Percentiles rank a stretch among this genome's conserved stretches.
Conservation (phyloP, 495 filamentous ascomycete genomes). For the Podospora didyma region DNA sequence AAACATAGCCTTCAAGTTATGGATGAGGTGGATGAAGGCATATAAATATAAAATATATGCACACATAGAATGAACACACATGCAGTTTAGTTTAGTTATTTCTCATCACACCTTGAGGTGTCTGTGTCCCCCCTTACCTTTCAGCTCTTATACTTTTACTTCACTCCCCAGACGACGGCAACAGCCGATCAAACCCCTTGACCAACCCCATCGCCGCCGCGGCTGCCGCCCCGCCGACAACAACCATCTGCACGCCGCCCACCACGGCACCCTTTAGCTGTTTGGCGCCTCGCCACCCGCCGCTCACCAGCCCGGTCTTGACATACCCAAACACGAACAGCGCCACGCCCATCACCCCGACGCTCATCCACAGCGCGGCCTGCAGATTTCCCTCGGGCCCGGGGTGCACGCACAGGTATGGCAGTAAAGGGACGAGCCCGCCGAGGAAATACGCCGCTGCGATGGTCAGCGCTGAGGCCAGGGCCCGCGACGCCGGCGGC, state of each 20-base stretch:
- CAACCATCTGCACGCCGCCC: constrained; percentile 38
- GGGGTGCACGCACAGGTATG: constrained; percentile 44
- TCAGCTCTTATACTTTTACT: no score
- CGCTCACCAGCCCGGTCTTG: constrained; percentile 41
- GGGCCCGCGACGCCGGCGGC: background rate
- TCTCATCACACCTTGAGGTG: background rate
- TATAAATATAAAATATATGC: no score
- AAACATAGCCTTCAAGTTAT: no score
- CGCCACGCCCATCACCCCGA: constrained; percentile 48
- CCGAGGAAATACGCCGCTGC: constrained; percentile 50
- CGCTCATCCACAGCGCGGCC: constrained; percentile 45
- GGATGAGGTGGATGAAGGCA: no score
- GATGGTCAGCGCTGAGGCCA: constrained; percentile 33
- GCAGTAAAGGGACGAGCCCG: constrained; percentile 52
- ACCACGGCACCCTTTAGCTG: background rate
- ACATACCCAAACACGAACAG: constrained; percentile 49
- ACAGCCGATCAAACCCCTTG: constrained; percentile 16
- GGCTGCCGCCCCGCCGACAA: constrained; percentile 38
- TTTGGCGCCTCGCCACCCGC: constrained; percentile 14
- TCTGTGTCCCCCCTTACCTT: background rate
- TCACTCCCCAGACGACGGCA: background rate
- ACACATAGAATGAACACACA: no score
- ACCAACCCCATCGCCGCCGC: constrained; percentile 43
- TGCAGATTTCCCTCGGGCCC: constrained; percentile 3
- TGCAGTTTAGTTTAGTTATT: background rate